Base-by-base conservation (phyloP, 257 asterid species). In the Nicotiana tabacum region DNA sequence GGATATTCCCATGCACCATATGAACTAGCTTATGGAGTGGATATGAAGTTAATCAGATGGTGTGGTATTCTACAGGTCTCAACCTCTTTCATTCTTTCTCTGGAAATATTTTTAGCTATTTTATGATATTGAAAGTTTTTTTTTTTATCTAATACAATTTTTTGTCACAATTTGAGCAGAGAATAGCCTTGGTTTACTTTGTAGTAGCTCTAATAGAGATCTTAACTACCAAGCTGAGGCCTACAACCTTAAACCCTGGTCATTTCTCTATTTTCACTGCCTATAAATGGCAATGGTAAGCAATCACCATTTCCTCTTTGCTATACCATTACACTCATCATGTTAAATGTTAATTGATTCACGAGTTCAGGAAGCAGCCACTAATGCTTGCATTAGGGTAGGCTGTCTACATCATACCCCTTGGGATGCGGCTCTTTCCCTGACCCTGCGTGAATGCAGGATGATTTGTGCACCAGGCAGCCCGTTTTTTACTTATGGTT, bases 1-100 rank as follows among this genome's bases (percentile, higher is more conserved):
- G 98, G 98, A 12, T 95, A 95, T 81, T 93, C 98, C 77, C 97
- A 95, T 84, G 98, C 97, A 74, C 97, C 98, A 16, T 30, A 83
- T 90, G 89, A 89, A 1, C 84, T 93, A 30, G 27, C 78, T 30
- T 95, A 91, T 79, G 98, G 97, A 13, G 96, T 95, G 60, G 92
- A 92, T 84, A 91, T 93, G 95, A 95, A 95, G 84, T 27, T 57
- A 3, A 90, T 95, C 83, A 81, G 98, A 85, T 95, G 97, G 98
- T 93, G 86, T 65, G 98, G 97, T 77, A 95, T 95, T 82, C 92
- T 95, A 80, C 98, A 94, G 92, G 98, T 65, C 24, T 13, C 18
- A 30, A 21, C 6, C 78, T 82, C 58, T 6, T 30, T 48, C 57
- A 35, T 29, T 77, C 16, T 33, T 55, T 18, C 29, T 68, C 72